phyloP scores from a whole-genome alignment of 495 filamentous ascomycete species.

The Xeromyces bisporus region DNA sequence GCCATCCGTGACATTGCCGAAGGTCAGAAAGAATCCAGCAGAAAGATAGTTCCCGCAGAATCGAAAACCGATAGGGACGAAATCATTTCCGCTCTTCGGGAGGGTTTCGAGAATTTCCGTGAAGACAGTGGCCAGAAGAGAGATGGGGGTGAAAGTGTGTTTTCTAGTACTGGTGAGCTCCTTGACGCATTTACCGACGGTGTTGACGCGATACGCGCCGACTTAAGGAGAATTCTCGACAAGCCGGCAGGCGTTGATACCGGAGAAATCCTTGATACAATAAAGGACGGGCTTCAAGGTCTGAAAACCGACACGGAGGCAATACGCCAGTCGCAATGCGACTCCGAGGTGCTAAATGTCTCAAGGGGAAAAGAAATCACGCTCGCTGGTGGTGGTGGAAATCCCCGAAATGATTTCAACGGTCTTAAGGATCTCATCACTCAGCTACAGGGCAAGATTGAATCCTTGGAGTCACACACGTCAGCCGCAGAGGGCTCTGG shows the following conservation, averaged over 20 bases:
- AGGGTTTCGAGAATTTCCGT: constrained; percentile 50
- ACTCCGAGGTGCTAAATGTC: constrained; percentile 22
- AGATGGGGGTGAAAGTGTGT: constrained; percentile 37
- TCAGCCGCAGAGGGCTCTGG: constrained; percentile 25
- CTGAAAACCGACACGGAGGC: constrained; percentile 61
- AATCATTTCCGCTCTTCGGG: constrained; percentile 50
- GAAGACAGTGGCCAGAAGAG: constrained; percentile 41
- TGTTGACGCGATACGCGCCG: constrained; percentile 50
- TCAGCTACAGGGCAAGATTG: constrained; percentile 67
- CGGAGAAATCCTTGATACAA: constrained; percentile 70
- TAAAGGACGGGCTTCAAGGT: constrained; percentile 58
- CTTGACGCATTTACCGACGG: constrained; percentile 73
- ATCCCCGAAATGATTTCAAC: constrained; percentile 55
- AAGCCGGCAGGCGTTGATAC: constrained; percentile 67
- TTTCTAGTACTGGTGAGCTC: constrained; percentile 52
- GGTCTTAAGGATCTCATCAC: constrained; percentile 67
- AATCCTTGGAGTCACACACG: constrained; percentile 51
- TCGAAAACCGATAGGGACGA: constrained; percentile 30
- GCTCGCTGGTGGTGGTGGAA: constrained; percentile 31
- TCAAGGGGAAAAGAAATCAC: constrained; percentile 37
- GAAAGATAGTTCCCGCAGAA: constrained; percentile 16
- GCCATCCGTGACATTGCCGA: constrained; percentile 37
- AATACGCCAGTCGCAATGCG: constrained; percentile 38
- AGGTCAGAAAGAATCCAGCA: constrained; percentile 6
- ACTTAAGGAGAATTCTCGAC: constrained; percentile 60